Conservation (phyloP, 1,139 yeast genomes). For the Saccharomyces hybrid region DNA sequence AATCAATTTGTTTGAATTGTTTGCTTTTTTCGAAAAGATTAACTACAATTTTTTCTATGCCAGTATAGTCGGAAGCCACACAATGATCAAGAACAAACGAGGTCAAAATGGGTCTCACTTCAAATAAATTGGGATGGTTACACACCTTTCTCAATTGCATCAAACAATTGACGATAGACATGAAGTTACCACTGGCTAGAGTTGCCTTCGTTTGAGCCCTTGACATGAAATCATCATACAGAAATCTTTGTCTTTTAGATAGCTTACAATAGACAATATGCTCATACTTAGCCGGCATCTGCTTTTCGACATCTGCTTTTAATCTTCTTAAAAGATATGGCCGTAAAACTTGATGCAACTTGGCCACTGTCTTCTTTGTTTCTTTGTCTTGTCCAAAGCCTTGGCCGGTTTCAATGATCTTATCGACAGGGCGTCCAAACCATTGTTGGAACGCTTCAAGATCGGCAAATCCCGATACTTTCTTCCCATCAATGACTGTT, state of each 20-base stretch:
- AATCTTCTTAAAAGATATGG: conserved; percentile 72
- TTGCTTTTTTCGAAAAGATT: conserved; percentile 33
- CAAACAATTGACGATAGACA: conserved; percentile 91
- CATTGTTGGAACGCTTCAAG: conserved; percentile 93
- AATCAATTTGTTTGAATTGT: conserved; percentile 36
- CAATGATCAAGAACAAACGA: conserved; percentile 71
- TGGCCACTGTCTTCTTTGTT: conserved; percentile 74
- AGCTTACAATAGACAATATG: conserved; percentile 88
- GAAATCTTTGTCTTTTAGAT: conserved; percentile 82
- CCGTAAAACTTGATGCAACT: conserved; percentile 85
- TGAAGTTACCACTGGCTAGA: conserved; percentile 85
- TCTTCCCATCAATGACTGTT: conserved; percentile 32
- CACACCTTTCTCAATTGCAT: conserved; percentile 98
- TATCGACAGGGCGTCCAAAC: conserved; percentile 97
- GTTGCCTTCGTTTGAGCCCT: conserved; percentile 93
- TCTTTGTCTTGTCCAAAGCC: conserved; percentile 51
- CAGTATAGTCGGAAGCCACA: conserved; percentile 45
- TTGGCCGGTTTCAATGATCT: conserved; percentile 67
- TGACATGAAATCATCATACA: conserved; percentile 96
- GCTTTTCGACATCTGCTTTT: conserved; percentile 49
- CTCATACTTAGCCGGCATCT: conserved; percentile 97
- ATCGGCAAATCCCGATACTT: conserved; percentile 91
- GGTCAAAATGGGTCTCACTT: conserved; percentile 89
- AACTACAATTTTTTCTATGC: conserved; percentile 39
- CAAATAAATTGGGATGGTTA: conserved; percentile 94